These are phyloP conservation scores for Davidsoniella australis DNA, from an alignment of 2,329 filamentous ascomycete genomes.

Conservation along the genomic window DNA sequence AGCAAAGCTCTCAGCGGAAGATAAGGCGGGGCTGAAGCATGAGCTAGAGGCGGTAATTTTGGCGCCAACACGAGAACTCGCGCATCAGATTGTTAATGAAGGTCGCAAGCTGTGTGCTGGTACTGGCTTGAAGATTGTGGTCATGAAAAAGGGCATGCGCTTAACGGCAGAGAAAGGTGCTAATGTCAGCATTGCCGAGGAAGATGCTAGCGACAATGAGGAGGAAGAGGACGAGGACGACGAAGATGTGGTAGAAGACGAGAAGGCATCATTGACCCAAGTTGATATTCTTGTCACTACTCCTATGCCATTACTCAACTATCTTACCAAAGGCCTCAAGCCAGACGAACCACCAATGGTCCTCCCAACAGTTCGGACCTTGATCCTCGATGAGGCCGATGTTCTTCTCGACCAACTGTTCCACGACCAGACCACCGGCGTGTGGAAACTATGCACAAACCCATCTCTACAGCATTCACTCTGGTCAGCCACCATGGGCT, in stretches of 20 bases:
- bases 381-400: constrained; percentile 88
- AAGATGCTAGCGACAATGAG: constrained; percentile 23
- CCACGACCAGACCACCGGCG: constrained; percentile 65
- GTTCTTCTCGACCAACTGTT: constrained; percentile 86
- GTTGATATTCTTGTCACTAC: constrained; percentile 26
- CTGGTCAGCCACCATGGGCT: constrained; percentile 96
- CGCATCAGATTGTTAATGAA: constrained; percentile 68
- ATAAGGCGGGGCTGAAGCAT: constrained; percentile 25
- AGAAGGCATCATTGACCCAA: constrained; percentile 15
- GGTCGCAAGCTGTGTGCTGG: constrained; percentile 62
- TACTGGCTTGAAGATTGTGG: constrained; percentile 61
- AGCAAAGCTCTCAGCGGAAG: constrained; percentile 24
- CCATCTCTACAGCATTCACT: constrained; percentile 56
- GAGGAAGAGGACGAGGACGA: constrained; percentile 23
- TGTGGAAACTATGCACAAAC: constrained; percentile 67
- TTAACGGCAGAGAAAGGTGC: constrained; percentile 33
- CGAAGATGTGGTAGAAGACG: constrained; percentile 14
- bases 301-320: constrained; percentile 53
- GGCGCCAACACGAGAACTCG: constrained; percentile 64
- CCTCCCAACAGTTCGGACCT: constrained; percentile 50
- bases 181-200: constrained; percentile 19
- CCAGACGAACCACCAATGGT: constrained; percentile 24
- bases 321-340: constrained; percentile 28
- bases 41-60: constrained; percentile 51
- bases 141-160: constrained; percentile 74